Conservation (phyloP, 164 flowering plant species). For the Sextonia rubra region DNA sequence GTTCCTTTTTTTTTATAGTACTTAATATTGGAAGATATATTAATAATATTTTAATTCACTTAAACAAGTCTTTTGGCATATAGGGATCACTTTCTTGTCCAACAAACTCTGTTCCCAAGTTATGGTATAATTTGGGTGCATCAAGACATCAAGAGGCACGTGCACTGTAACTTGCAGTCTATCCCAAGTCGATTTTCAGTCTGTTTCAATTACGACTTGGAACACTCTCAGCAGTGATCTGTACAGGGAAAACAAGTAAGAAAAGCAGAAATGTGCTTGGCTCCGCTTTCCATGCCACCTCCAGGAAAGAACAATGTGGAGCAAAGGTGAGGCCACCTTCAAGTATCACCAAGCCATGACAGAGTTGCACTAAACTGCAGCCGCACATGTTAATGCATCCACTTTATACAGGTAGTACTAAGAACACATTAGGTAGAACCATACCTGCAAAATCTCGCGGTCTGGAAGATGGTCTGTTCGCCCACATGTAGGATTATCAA, state of each 20-base stretch:
- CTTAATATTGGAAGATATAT: no score
- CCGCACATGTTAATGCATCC: background rate
- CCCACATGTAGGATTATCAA: conserved; percentile 3
- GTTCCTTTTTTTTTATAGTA: no score
- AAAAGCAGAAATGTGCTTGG: background rate
- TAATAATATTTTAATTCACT: no score
- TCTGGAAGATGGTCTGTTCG: conserved; percentile 29
- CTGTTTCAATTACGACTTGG: background rate
- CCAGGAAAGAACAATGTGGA: background rate
- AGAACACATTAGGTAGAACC: background rate
- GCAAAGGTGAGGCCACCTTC: background rate
- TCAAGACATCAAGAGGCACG: no score
- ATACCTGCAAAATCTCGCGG: conserved; percentile 55
- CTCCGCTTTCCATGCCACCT: background rate
- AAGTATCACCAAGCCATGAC: background rate
- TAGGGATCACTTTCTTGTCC: no score
- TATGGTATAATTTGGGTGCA: no score
- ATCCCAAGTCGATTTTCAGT: background rate
- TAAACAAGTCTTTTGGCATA: no score
- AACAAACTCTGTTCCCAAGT: no score
- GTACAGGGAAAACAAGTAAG: background rate
- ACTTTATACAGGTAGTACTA: background rate
- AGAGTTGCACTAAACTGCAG: background rate
- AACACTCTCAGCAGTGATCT: background rate
- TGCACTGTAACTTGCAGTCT: no score